Evolutionary conservation across 306 rosid genomes (phyloP).

Genomic region (Cajanus cajan): DNA sequence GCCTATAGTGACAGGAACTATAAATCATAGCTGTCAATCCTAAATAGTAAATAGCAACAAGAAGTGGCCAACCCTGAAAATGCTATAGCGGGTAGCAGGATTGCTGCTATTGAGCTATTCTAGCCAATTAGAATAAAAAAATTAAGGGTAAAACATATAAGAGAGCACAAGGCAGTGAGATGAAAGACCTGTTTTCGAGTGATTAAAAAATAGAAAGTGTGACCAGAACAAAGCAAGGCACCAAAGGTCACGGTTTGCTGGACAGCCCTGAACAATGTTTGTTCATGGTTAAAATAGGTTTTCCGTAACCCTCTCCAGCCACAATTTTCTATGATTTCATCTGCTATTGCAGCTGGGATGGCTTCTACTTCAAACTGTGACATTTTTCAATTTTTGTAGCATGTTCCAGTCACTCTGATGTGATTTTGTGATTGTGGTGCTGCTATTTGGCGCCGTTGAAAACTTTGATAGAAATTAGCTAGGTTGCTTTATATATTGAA

Average conservation of each 20-base stretch:
- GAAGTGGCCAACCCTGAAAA: background rate
- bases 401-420: background rate
- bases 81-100: background rate
- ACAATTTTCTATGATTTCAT: background rate
- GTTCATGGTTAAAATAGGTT: background rate
- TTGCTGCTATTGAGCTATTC: background rate
- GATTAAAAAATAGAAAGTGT: background rate
- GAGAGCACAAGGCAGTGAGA: background rate
- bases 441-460: background rate
- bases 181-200: background rate
- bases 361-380: background rate
- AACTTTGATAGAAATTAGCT: background rate
- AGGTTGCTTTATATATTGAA: background rate
- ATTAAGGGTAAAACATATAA: background rate
- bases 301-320: background rate
- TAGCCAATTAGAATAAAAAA: background rate
- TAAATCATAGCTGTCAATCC: background rate
- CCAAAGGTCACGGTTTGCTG: background rate
- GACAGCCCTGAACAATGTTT: background rate
- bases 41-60: background rate
- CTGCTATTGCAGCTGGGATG: background rate
- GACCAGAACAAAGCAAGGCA: background rate
- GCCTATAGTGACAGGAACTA: background rate
- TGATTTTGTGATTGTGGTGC: background rate
- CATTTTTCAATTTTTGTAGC: background rate